These are phyloP conservation scores for Schizosaccharomyces pombe DNA, from an alignment of 805 yeast species.

Conservation along the genomic window DNA sequence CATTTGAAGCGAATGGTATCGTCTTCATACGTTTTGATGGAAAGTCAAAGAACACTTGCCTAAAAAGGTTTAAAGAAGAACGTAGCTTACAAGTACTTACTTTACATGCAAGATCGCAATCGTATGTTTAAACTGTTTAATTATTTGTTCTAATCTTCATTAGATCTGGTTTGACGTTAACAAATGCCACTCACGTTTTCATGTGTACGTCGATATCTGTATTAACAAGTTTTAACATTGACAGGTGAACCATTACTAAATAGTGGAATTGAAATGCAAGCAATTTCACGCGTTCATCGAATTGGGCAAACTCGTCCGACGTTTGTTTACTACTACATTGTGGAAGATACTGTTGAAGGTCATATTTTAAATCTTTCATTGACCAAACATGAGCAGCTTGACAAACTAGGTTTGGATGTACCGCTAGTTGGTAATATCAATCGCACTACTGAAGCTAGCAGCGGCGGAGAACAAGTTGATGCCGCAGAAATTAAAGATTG, in stretches of 20 bases:
- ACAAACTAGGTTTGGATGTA: constrained; percentile 7
- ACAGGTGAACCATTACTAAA: constrained; percentile 82
- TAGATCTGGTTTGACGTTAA: constrained; percentile 57
- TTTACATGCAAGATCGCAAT: not conserved
- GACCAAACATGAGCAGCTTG: constrained; percentile 26
- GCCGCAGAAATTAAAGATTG: not conserved
- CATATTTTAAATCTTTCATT: constrained; percentile 52
- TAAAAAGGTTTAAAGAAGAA: constrained; percentile 12
- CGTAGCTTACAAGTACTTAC: constrained; percentile 48
- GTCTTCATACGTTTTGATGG: not conserved
- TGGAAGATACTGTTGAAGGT: constrained; percentile 70
- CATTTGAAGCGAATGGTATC: constrained; percentile 23
- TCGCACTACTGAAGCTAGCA: not conserved
- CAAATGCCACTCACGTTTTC: constrained; percentile 81
- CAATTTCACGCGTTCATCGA: constrained; percentile 74
- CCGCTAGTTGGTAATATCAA: not conserved
- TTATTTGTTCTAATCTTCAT: constrained; percentile 60
- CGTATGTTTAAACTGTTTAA: not conserved
- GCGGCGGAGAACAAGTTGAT: not conserved
- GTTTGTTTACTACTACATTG: constrained; percentile 77
- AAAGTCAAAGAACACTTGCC: not conserved
- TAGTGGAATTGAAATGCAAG: constrained; percentile 70
- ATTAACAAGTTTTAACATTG: no score
- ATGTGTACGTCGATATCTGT: not conserved
- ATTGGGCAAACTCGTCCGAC: constrained; percentile 72